Base-by-base conservation (phyloP, 2,329 filamentous ascomycete species). In the Sarocladium brachiariae region DNA sequence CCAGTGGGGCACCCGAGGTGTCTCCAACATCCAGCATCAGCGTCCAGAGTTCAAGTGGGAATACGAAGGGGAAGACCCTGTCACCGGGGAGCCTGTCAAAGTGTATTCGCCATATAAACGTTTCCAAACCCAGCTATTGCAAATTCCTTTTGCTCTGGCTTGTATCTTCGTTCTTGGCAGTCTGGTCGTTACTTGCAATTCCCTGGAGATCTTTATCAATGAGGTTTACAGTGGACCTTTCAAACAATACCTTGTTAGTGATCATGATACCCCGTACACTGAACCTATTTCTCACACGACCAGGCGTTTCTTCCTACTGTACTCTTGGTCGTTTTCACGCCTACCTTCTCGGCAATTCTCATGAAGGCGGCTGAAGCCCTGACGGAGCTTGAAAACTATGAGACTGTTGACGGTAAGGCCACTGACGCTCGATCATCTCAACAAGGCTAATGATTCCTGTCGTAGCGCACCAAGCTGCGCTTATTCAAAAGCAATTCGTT, bases 161-260 rank as follows among this genome's bases (percentile, higher is more conserved):
- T 91, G 89, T 27, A 72, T 84, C 7, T 52, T 83, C 21, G 78
- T 86, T 1, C 77, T 97, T 6, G 92, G 92, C 1, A 82, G 83
- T 16, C 73, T 97, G 58, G 96, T 97, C 56, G 83, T 87, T 11
- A 81, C 81, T 13, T 93, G 89, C 62, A 97, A 97, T 65, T 87
- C 84, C 7, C 88, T 96, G 54, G 93, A 99, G 64, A 89, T 97
- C 27, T 96, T 97, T 70, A 89, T 99, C 57, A 91, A 87, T 0
- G 90, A 99, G 67, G 83, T 97, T 14, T 97, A 99, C 66, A 80
- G 84, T 53, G 93, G 93, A 0, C 89, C 90, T 0, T 82, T 95
- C 56, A 95, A 97, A 70, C 78, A 80, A 18, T 84, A 95, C 53
- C 66, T 99, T 58, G 89, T 91, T 66, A 65, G 82, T 67, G 51